phyloP scores from a whole-genome alignment of 2,329 filamentous ascomycete genomes.

The Botryosphaeria dothidea region DNA sequence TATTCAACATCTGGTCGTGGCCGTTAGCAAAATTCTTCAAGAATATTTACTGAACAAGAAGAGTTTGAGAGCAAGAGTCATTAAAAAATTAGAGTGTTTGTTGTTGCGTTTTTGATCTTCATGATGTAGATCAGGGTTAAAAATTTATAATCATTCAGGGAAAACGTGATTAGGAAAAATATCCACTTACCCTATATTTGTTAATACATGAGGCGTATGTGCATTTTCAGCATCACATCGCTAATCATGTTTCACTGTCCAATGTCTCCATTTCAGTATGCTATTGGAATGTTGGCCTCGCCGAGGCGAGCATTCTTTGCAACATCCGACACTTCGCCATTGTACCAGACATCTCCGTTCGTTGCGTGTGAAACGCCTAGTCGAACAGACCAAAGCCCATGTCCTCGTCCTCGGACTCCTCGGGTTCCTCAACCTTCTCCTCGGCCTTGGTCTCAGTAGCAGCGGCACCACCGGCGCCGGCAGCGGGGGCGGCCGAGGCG shows the following conservation, averaged over 20 bases:
- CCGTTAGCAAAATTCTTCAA: too few relatives aligned
- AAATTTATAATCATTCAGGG: conserved; percentile 63
- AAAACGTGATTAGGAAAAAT: conserved; percentile 19
- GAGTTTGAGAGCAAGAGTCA: conserved; percentile 43
- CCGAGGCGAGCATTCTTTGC: background rate
- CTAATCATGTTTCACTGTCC: conserved; percentile 16
- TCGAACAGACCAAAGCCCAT: conserved; percentile 59
- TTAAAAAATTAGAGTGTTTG: conserved; percentile 75
- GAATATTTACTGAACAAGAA: too few relatives aligned
- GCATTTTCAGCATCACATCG: conserved; percentile 22
- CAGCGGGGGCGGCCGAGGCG: conserved; percentile 76
- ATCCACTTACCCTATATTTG: conserved; percentile 36
- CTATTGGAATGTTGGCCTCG: conserved; percentile 22
- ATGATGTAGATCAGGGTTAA: conserved; percentile 63
- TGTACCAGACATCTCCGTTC: background rate
- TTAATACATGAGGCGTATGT: conserved; percentile 26
- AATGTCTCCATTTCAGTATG: conserved; percentile 35
- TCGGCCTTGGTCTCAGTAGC: conserved; percentile 50
- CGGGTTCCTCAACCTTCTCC: conserved; percentile 47
- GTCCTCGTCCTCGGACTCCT: conserved; percentile 60
- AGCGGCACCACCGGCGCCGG: conserved; percentile 56
- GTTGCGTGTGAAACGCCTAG: conserved; percentile 35
- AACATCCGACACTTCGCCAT: background rate
- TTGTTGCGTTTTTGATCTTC: conserved; percentile 61
- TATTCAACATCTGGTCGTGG: too few relatives aligned